Evolutionary conservation across 129 eudicot species (phyloP).

Genomic region (Lonicera japonica): DNA sequence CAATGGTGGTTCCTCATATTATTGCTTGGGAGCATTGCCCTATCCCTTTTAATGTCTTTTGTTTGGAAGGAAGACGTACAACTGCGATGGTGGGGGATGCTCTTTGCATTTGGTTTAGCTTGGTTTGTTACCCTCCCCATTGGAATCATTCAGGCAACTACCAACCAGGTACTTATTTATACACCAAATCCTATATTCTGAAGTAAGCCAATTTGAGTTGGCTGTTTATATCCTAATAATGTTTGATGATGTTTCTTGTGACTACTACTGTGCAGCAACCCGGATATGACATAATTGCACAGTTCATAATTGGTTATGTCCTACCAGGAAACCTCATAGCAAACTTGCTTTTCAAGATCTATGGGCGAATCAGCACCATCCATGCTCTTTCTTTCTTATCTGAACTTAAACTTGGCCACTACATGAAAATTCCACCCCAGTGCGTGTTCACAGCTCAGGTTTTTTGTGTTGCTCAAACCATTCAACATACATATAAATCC

Average conservation of each 20-base stretch:
- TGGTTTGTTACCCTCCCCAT: conserved; percentile 82
- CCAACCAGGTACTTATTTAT: conserved; percentile 61
- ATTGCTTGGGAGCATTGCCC: conserved; percentile 53
- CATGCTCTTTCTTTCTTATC: conserved; percentile 86
- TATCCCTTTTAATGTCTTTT: conserved; percentile 72
- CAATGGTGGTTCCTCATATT: conserved; percentile 88
- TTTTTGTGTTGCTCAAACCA: neutral
- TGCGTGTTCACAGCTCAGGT: conserved; percentile 95
- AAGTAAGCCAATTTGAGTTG: neutral
- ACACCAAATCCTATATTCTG: neutral
- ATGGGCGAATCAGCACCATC: conserved; percentile 82
- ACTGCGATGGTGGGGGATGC: conserved; percentile 96
- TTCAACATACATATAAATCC: no score
- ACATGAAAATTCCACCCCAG: conserved; percentile 96
- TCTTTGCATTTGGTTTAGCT: conserved; percentile 83
- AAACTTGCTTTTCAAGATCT: conserved; percentile 85
- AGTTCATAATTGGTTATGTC: conserved; percentile 83
- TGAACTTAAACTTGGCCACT: conserved; percentile 92
- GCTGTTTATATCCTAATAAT: neutral
- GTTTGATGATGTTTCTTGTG: neutral
- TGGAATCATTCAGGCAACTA: conserved; percentile 96
- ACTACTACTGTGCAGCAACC: conserved; percentile 65
- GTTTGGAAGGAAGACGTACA: conserved; percentile 87
- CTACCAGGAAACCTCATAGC: conserved; percentile 94
- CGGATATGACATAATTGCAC: conserved; percentile 96